These are phyloP conservation scores for Heimioporus sp. DNA, from an alignment of 768 basidiomycete genomes.

Conservation along the genomic window DNA sequence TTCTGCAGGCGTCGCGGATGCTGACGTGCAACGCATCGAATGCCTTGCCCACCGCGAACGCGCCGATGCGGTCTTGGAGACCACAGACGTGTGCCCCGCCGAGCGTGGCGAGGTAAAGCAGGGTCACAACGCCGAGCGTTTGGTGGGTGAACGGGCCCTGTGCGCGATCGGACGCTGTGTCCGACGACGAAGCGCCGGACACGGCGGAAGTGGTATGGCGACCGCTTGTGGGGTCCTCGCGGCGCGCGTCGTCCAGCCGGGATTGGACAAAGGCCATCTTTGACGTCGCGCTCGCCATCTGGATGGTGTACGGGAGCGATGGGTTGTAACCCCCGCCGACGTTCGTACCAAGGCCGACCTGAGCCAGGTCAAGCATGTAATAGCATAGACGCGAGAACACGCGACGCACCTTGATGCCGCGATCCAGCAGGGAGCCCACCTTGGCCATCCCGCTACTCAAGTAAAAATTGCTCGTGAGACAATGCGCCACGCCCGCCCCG, in stretches of 20 bases:
- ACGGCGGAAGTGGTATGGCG: no score
- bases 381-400: background rate
- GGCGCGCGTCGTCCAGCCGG: constrained; percentile 11
- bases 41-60: constrained; percentile 75
- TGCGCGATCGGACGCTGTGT: background rate
- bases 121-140: constrained; percentile 70
- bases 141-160: constrained; percentile 44
- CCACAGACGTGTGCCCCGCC: constrained; percentile 87
- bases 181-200: no score
- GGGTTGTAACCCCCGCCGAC: constrained; percentile 84
- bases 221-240: background rate
- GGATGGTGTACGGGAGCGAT: constrained; percentile 75
- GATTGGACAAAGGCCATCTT: constrained; percentile 65
- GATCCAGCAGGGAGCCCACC: constrained; percentile 76
- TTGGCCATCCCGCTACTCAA: constrained; percentile 81
- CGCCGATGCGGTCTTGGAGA: constrained; percentile 66
- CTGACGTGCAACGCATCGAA: constrained; percentile 87
- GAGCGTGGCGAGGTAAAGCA: constrained; percentile 87
- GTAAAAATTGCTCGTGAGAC: constrained; percentile 95
- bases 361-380: background rate
- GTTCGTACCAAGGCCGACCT: constrained; percentile 94
- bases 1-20: constrained; percentile 49
- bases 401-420: constrained; percentile 72
- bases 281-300: constrained; percentile 75
- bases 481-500: constrained; percentile 82